phyloP scores from a whole-genome alignment of 768 basidiomycete species.

The Leucosporidium creatinivorum region DNA sequence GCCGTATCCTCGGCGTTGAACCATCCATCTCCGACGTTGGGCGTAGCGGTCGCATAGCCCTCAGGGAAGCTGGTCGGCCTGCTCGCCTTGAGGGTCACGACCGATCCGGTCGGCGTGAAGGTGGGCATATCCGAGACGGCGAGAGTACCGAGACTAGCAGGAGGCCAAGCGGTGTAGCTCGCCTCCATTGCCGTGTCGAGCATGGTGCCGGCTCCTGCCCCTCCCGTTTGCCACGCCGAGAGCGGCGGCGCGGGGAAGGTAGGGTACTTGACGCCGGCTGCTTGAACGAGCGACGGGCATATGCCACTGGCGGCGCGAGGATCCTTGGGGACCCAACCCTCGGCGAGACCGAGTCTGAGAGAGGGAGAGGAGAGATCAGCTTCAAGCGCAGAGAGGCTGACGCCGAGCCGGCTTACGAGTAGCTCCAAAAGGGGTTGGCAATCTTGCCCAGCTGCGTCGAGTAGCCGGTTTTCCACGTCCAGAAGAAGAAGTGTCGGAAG shows the following conservation, averaged over 20 bases:
- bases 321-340: constrained; percentile 90
- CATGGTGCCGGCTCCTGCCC: constrained; percentile 62
- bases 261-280: constrained; percentile 45
- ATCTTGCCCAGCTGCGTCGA: constrained; percentile 56
- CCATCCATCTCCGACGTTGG: constrained; percentile 70
- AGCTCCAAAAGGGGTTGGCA: constrained; percentile 37
- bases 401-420: constrained; percentile 3
- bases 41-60: constrained; percentile 44
- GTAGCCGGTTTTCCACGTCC: constrained; percentile 94
- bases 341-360: constrained; percentile 61
- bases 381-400: background rate
- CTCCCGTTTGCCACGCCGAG: constrained; percentile 66
- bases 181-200: constrained; percentile 17
- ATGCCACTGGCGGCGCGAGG: constrained; percentile 64
- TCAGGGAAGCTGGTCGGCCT: constrained; percentile 47
- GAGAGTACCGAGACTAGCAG: constrained; percentile 22
- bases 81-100: constrained; percentile 37
- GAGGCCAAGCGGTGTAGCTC: constrained; percentile 33
- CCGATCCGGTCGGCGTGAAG: constrained; percentile 40
- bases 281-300: constrained; percentile 53
- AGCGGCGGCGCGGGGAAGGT: constrained; percentile 46
- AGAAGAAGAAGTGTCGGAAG: constrained; percentile 89
- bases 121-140: constrained; percentile 40
- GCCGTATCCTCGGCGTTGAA: constrained; percentile 62
- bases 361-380: background rate